phyloP scores from a whole-genome alignment of 2,329 filamentous ascomycete genomes.

The Diplocarpon mali region DNA sequence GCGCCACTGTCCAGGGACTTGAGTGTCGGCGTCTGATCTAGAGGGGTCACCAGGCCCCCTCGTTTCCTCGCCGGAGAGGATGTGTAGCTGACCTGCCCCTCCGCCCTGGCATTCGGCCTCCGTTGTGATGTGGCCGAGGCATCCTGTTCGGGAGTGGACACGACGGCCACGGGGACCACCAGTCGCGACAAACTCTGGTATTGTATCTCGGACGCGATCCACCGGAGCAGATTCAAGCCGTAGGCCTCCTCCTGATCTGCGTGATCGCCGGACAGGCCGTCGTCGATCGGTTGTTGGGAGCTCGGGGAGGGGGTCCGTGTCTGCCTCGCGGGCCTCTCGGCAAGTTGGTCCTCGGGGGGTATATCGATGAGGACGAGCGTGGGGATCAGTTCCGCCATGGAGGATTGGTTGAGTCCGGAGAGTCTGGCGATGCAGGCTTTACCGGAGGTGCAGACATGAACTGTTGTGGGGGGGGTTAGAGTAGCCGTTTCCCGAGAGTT shows the following conservation, averaged over 20 bases:
- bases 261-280: slow-evolving; percentile 29
- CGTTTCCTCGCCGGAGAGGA: slow-evolving; percentile 15
- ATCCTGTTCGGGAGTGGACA: slow-evolving; percentile 26
- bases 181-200: slow-evolving; percentile 37
- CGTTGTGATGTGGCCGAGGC: slow-evolving; percentile 9
- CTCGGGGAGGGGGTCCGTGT: slow-evolving; percentile 25
- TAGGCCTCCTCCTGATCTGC: slow-evolving; percentile 35
- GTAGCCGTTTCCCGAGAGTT: neutral
- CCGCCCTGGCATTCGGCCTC: slow-evolving; percentile 12
- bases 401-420: slow-evolving; percentile 37
- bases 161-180: slow-evolving; percentile 36
- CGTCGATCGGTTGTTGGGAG: slow-evolving; percentile 30
- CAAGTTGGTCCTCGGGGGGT: slow-evolving; percentile 31
- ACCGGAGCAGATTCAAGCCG: slow-evolving; percentile 35
- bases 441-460: slow-evolving; percentile 42
- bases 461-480: slow-evolving; percentile 27
- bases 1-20: slow-evolving; percentile 79
- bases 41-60: slow-evolving; percentile 29
- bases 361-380: slow-evolving; percentile 45
- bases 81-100: slow-evolving; percentile 14
- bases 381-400: slow-evolving; percentile 36
- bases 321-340: slow-evolving; percentile 24
- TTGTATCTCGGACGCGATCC: slow-evolving; percentile 38
- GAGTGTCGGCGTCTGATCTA: slow-evolving; percentile 44
- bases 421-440: slow-evolving; percentile 41